Evolutionary conservation across 768 basidiomycete genomes (phyloP), one percentile per base, ranked within the genome.

Genomic region (Amanita polypyramis): DNA sequence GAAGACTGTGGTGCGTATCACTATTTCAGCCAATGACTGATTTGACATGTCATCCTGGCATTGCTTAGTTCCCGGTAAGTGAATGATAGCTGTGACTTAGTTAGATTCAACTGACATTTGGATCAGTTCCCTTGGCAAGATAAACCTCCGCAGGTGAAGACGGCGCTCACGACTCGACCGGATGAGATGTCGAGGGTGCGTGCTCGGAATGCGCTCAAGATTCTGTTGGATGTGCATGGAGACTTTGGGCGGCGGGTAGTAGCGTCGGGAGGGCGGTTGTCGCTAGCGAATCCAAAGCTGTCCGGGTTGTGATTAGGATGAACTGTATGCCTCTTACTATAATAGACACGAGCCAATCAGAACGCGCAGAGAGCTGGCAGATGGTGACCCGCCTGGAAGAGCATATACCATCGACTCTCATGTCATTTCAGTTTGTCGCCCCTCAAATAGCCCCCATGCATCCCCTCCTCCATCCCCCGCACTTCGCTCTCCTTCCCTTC

Each of bases 151-250:
- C 78, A 78, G 59, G 74, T 84, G 52, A 78, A 82, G 63, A 92
- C 80, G 14, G 75, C 71, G 47, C 76, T 85, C 49, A 89, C 77
- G 5, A 74, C 78, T 49, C 76, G 77, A 47, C 76, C 77, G 33
- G 85, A 88, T 56, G 95, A 97, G 50, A 73, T 98, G 67, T 79
- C 91, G 25, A 80, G 83, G 60, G 77, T 95, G 36, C 78, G 96
- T 47, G 95, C 96, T 15, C 76, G 95, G 49, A 97, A 97, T 70
- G 95, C 93, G 11, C 76, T 99, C 58, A 92, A 93, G 65, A 91
- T 92, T 51, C 64, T 93, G 53, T 68, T 93, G 60, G 91, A 92
- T 57, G 85, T 89, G 33, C 88, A 90, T 64, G 86, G 87, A n/a
- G 87, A 92, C 62, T 86, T 91, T 67, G 84, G 84, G 20, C 72